Evolutionary conservation across 1,284 basidiomycete genomes (phyloP), one percentile per base, ranked within the genome.

Genomic region (Neolentinus lepideus): DNA sequence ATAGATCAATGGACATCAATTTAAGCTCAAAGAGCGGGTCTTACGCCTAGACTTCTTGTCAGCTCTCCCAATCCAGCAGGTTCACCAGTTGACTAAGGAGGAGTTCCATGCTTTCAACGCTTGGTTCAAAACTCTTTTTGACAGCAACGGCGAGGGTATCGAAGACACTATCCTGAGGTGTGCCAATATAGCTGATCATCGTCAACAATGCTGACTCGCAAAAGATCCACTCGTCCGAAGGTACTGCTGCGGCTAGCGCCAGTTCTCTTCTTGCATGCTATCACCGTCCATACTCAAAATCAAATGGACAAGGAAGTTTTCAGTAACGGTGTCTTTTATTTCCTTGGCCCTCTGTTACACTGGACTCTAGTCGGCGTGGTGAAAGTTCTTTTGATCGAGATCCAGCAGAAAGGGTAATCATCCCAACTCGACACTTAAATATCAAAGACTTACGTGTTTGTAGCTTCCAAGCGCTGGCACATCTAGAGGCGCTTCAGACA

Each of bases 331-430:
- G 75, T 90, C 35, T 84, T 85, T 3, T 92, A 88, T 67, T 91
- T 92, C 63, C 75, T 80, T 14, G 81, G 83, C 1, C 80, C 83
- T 0, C 71, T 91, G 14, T 73, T 92, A 31, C 85, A 81, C 59
- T 92, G 89, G 90, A 90, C 89, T 0, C 76, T 90, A 3, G 81
- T 84, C 1, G 85, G 86, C 2, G 81, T 90, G 16, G 73, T 90
- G 51, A 81, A 80, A 63, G 78, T 76, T 1, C 71, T 92, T 54
- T 65, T 84, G 31, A 74, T 70, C 56, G 86, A 91, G 55, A 75
- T 88, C 27, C 74, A 81, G 54, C 71, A 75, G 33, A 76, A 73
- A 62, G 74, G 75, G 89, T 90, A 60, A 62, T 59, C 31, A 25
- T 58, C 27, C 22, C 46, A 50, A 25, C 48, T 56, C 14, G 21